Conservation (phyloP, 2,329 filamentous ascomycete genomes). For the Nothophaeocryptopus gaeumannii region DNA sequence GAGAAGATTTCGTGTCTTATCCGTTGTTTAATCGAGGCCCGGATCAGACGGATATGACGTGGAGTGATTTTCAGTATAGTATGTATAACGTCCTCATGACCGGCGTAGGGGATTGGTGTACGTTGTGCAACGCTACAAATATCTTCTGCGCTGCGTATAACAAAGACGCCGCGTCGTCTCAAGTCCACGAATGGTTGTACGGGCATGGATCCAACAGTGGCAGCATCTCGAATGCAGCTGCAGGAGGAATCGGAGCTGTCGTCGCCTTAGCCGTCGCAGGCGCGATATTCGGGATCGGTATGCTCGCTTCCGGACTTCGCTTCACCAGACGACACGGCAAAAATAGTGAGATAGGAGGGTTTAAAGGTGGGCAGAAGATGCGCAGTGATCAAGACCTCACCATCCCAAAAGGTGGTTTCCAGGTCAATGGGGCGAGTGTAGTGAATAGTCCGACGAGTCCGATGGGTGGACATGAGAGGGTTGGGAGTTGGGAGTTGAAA, state of each 20-base stretch:
- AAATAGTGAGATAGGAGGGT: constrained; percentile 46
- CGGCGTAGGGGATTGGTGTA: constrained; percentile 54
- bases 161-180: constrained; percentile 36
- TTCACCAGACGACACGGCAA: constrained; percentile 38
- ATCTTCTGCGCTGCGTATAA: constrained; percentile 45
- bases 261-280: constrained; percentile 49
- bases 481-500: constrained; percentile 58
- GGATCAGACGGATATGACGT: constrained; percentile 47
- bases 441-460: constrained; percentile 32
- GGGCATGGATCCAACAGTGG: constrained; percentile 1
- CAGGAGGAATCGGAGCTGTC: constrained; percentile 56
- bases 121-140: constrained; percentile 41
- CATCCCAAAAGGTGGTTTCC: constrained; percentile 43
- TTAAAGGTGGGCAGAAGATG: constrained; percentile 56
- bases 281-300: constrained; percentile 41
- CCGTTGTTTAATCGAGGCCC: constrained; percentile 52
- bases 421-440: constrained; percentile 33
- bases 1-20: constrained; percentile 40
- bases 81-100: constrained; percentile 45
- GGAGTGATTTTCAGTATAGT: constrained; percentile 49
- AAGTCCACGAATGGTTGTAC: not conserved
- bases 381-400: constrained; percentile 54
- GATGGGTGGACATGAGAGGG: constrained; percentile 47
- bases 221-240: constrained; percentile 28
- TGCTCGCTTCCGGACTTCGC: constrained; percentile 48